phyloP scores from a whole-genome alignment of 768 basidiomycete genomes.

The Russula sp. region DNA sequence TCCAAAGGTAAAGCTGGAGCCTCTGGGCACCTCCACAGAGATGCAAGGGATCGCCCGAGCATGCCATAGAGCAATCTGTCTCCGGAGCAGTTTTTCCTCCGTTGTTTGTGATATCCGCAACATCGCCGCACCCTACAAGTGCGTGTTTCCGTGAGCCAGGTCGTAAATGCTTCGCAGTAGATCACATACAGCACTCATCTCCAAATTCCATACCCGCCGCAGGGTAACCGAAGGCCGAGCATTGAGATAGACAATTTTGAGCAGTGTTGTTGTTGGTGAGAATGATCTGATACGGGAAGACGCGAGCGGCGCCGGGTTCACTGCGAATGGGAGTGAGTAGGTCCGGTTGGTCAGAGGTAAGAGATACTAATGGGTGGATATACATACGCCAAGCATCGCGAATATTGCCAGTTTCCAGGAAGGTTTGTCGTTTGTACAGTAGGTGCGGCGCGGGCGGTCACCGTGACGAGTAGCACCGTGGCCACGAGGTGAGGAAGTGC shows the following conservation, averaged over 20 bases:
- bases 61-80: constrained; percentile 43
- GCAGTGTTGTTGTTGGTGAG: constrained; percentile 59
- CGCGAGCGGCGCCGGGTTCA: constrained; percentile 40
- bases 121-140: constrained; percentile 62
- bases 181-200: constrained; percentile 63
- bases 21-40: constrained; percentile 57
- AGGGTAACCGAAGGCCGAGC: constrained; percentile 64
- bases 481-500: constrained; percentile 1
- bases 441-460: constrained; percentile 57
- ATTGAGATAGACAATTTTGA: constrained; percentile 58
- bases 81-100: constrained; percentile 32
- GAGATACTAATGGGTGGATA: too few species aligned
- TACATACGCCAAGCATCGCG: constrained; percentile 57
- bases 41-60: constrained; percentile 61
- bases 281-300: constrained; percentile 58
- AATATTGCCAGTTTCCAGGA: constrained; percentile 58
- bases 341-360: constrained; percentile 20
- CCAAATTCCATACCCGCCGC: constrained; percentile 67
- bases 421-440: constrained; percentile 47
- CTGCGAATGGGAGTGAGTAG: constrained; percentile 37
- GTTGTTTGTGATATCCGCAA: constrained; percentile 41
- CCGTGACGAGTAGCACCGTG: neutral
- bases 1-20: constrained; percentile 37
- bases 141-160: neutral
- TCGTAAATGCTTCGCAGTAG: neutral